Base-by-base conservation (phyloP, 2,329 filamentous ascomycete genomes). In the Pseudogymnoascus sp. region DNA sequence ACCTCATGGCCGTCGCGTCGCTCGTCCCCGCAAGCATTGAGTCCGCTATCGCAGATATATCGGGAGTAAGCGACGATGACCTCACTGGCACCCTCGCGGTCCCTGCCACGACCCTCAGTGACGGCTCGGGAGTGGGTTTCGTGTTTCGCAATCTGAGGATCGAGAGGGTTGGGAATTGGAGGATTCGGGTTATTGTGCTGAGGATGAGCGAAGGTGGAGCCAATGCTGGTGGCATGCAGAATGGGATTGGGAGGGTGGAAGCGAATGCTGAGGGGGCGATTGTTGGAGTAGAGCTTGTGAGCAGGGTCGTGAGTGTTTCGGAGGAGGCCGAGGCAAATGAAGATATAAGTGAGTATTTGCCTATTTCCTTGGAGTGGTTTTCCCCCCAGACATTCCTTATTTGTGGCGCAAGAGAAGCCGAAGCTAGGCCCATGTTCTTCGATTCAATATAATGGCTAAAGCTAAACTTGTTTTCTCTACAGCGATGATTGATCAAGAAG, bases 291-390 rank as follows among this genome's bases (percentile, higher is more conserved):
- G 50, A 56, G 16, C 50, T 56, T 21, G 50, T 56, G 28, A 56
- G 50, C n/a, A 56, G 50, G 10, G 50, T 36, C 28, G 10, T 56
- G n/a, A 36, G 16, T 5, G 50, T 56, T 21, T 18, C 12, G 28
- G 28, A 56, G 10, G 10, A 5, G n/a, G 50, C 50, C 14, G 25
- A 34, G 11, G 5, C 50, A 34, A 56, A 56, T 21, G 28, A 34
- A 36, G 11, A 56, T 56, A 56, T 56, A 56, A 21, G 50, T 56
- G 50, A 56, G 50, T 56, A 56, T 36, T 34, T 56, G 14, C n/a
- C 28, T 56, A 16, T 34, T 56, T 36, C 18, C 28, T 14, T 34
- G 1, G 16, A 5, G 14, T 11, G 28, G 31, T 34, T 7, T 14
- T 14, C 7, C 4, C 8, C 5, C n/a, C 50, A 14, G 16, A 14